Conservation (phyloP, 139 green algal genomes). For the Spirogloea muscicola region DNA sequence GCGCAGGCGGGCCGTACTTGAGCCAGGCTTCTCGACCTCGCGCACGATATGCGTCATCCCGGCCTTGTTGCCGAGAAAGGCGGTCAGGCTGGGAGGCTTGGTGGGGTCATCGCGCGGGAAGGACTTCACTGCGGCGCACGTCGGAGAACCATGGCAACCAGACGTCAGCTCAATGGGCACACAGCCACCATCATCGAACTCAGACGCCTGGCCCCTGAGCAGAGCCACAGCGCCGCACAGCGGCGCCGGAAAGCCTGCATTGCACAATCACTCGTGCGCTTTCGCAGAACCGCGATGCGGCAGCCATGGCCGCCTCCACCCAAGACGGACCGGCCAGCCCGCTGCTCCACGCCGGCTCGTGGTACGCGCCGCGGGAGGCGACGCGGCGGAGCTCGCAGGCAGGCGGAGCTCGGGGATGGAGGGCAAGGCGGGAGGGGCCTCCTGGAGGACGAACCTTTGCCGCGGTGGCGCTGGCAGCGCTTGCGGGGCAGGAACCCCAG, state of each 20-base stretch:
- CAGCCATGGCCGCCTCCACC: too few species aligned
- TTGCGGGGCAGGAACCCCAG: conserved; percentile 99
- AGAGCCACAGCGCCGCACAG: neutral
- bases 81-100: conserved; percentile 88
- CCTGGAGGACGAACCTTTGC: conserved; percentile 67
- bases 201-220: neutral
- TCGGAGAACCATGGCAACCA: neutral
- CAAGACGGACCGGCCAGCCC: too few species aligned
- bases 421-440: conserved; percentile 34
- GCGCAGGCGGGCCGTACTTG: conserved; percentile 58
- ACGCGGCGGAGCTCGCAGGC: neutral
- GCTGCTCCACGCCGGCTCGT: too few species aligned
- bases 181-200: neutral
- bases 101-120: conserved; percentile 89
- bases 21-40: conserved; percentile 97
- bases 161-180: neutral
- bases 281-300: neutral
- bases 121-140: conserved; percentile 65
- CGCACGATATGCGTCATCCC: conserved; percentile 98
- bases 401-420: neutral
- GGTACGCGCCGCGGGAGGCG: neutral
- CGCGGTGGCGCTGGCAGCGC: conserved; percentile 82
- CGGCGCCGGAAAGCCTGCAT: neutral
- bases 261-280: neutral
- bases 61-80: conserved; percentile 92